Base-by-base conservation (phyloP, 495 filamentous ascomycete species). In the Sabuloglossum arenarium region DNA sequence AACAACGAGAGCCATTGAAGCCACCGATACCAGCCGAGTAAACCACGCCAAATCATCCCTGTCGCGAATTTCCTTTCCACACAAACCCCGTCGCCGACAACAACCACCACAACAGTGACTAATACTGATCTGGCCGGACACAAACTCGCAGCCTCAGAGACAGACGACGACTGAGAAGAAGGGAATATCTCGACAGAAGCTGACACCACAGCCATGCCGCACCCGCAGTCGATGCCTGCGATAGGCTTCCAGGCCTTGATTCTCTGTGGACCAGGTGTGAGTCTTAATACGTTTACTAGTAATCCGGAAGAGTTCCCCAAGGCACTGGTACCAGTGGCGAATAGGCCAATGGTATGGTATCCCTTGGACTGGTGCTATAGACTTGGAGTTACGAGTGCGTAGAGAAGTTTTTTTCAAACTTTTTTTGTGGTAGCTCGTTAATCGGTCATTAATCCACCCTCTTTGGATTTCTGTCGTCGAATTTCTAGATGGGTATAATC, bases 321-420 rank as follows among this genome's bases (percentile, higher is more conserved):
- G 70, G 85, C 85, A 50, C 77, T 98, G 9, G 71, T 97, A 27
- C 88, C 88, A 8, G 84, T 97, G 54, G 91, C 90, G 56, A 97
- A 97, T 68, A 74, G 88, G 56, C 90, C 90, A 0, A 94, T 97
- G 91, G 77, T 98, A 32, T 95, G 83, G 79, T 97, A 95, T 67
- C 80, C 86, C 0, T 73, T 98, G 47, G 87, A 94, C 59, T 96
- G 85, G 70, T 94, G 88, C 63, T 84, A 88, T 65, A 74, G 86
- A 19, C 82, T 83, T 65, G 88, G 87, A 58, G 79, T 94, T 58
- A 84, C 82, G 62, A 78, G 86, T 89, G 69, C 65, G 56, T 58
- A 9, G 19, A 19, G 16, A 16, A 8, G 34, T 39, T 8, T 39
- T 39, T 39, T 39, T 39, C 34, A 39, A 39, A 8, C 34, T 39